Base-by-base conservation (phyloP, 192 early-diverging fungal species). In the Coemansia sp. region DNA sequence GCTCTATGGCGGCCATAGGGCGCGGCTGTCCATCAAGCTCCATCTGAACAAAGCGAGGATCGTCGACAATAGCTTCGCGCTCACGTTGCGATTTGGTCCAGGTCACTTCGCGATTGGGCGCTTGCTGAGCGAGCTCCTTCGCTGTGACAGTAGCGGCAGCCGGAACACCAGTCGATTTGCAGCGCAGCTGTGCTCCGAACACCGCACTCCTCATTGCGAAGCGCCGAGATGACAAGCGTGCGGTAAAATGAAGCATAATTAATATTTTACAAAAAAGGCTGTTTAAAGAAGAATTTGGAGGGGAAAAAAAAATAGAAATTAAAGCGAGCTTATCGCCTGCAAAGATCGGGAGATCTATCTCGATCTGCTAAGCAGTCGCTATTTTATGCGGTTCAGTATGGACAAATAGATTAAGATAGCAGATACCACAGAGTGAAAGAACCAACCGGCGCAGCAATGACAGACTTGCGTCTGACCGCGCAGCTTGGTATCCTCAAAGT, bases 1-100 rank as follows among this genome's bases (percentile, higher is more conserved):
- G 87, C 63, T 96, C 95, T 57, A 94, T 90, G 63, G 96, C 96
- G 37, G 96, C 91, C 76, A 90, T 82, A 14, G 95, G 94, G 48
- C 92, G 90, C 34, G 96, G 95, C 82, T 98, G 95, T n/a, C 85
- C 84, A 37, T 78, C 78, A 38, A 95, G 73, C 67, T 95, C 89
- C 27, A 85, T 89, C 74, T 95, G 93, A 45, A 94, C 91, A 80
- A 95, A 98, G 71, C 94, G 87, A 50, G 94, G 92, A 29, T 94
- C 94, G 51, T 75, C 65, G 73, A 92, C 87, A 29, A 93, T 92
- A 12, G 79, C 70, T 10, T 60, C 60, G 82, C 91, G 91, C 50
- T 88, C 81, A 62, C 89, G 83, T 83, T 98, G 96, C 67, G 71
- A 84, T 62, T 76, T 65, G 66, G 92, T 90, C 96, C 96, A 98